Conservation (phyloP, 148 eudicot genomes). For the Vaccinium vitisidaea region DNA sequence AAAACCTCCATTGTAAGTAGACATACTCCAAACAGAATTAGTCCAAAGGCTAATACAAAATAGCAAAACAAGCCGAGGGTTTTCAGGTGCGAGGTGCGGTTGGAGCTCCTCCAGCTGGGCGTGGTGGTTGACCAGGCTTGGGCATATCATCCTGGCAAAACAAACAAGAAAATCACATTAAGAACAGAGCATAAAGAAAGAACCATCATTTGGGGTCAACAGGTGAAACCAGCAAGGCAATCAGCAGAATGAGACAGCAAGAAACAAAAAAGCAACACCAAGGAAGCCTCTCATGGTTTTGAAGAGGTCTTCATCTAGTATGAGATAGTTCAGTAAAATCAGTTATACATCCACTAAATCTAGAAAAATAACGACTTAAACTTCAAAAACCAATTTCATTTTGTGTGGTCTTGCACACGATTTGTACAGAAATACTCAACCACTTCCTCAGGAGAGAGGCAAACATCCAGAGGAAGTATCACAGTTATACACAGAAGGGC, state of each 20-base stretch:
- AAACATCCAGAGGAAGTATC: neutral
- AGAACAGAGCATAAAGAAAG: neutral
- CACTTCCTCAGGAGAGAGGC: neutral
- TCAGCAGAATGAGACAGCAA: neutral
- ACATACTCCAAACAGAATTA: neutral
- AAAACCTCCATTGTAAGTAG: neutral
- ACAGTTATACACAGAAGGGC: neutral
- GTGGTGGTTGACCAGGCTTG: conserved; percentile 24
- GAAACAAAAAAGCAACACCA: neutral
- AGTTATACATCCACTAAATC: neutral
- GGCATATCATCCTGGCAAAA: conserved; percentile 25
- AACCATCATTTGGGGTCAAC: neutral
- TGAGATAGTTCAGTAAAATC: neutral
- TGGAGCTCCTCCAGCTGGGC: conserved; percentile 26
- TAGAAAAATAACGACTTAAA: neutral
- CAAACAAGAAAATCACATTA: neutral
- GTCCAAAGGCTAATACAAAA: neutral
- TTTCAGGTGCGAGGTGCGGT: conserved; percentile 24
- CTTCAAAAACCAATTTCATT: neutral
- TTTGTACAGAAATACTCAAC: neutral
- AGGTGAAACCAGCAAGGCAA: neutral
- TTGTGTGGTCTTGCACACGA: neutral
- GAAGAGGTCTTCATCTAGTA: neutral
- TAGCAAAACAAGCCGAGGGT: neutral
- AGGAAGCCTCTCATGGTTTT: neutral